Evolutionary conservation across 192 early-diverging fungal species (phyloP).

Genomic region (Ambispora gerdemannii): DNA sequence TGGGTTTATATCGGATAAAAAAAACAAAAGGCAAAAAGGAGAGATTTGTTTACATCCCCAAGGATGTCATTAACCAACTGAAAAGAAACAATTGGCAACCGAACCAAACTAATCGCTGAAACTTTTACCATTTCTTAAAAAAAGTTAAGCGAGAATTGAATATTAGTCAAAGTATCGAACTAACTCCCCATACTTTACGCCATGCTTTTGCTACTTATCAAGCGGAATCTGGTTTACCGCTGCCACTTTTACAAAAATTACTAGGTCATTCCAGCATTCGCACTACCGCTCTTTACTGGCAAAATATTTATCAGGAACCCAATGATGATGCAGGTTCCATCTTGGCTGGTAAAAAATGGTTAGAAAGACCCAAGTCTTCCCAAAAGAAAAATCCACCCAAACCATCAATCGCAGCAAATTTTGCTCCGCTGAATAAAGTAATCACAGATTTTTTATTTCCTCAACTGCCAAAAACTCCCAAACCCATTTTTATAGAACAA

Average conservation of each 20-base stretch:
- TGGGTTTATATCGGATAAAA: neutral
- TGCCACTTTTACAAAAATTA: neutral
- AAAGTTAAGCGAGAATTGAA: neutral
- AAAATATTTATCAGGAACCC: neutral
- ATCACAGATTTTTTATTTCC: too few relatives aligned
- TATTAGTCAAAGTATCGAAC: neutral
- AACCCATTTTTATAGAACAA: too few relatives aligned
- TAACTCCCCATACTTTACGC: conserved; percentile 9
- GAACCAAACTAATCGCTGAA: too few relatives aligned
- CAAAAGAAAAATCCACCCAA: too few relatives aligned
- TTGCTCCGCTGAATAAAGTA: too few relatives aligned
- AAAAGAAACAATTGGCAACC: neutral
- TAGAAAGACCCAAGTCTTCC: conserved; percentile 7
- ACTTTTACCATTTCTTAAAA: too few relatives aligned
- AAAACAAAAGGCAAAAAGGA: conserved; percentile 9
- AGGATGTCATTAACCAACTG: neutral
- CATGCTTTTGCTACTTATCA: too few relatives aligned
- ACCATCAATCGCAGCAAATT: too few relatives aligned
- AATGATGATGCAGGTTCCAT: neutral
- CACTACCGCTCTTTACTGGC: neutral
- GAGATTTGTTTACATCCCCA: neutral
- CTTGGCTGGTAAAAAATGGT: neutral
- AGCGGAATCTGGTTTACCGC: too few relatives aligned
- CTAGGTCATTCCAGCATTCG: neutral
- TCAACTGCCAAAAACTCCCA: too few relatives aligned